Conservation (phyloP, 805 yeast genomes). For the Saccharomycopsis sp. region DNA sequence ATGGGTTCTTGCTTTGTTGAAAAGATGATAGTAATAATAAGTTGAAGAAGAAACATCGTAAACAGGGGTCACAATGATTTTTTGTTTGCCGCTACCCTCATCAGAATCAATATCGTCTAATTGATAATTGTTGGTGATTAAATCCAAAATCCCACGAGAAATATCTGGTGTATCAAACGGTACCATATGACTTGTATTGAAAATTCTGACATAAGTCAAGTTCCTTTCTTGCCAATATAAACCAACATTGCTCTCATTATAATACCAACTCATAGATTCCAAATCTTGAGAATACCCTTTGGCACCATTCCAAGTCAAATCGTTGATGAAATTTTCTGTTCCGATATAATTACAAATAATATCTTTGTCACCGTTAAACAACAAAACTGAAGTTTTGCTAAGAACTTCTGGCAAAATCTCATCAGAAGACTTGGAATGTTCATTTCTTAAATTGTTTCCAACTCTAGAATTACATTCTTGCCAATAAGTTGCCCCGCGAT, state of each 20-base stretch:
- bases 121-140: conserved; percentile 28
- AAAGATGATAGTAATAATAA: conserved; percentile 1
- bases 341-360: conserved; percentile 80
- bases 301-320: conserved; percentile 54
- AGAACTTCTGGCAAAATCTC: conserved; percentile 58
- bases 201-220: conserved; percentile 52
- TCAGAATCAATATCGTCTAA: conserved; percentile 17
- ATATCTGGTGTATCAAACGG: conserved; percentile 58
- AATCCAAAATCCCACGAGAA: conserved; percentile 49
- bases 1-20: neutral
- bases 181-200: conserved; percentile 69
- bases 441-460: conserved; percentile 38
- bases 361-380: conserved; percentile 85
- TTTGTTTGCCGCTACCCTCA: neutral
- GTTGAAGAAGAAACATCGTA: conserved; percentile 10
- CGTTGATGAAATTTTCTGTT: conserved; percentile 51
- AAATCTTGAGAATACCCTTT: conserved; percentile 33
- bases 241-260: conserved; percentile 32
- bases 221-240: conserved; percentile 40
- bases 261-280: conserved; percentile 31
- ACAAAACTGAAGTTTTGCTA: conserved; percentile 45
- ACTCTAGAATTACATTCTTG: conserved; percentile 66
- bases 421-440: conserved; percentile 48
- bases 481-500: conserved; percentile 38
- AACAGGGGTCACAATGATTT: conserved; percentile 14